Evolutionary conservation across 176 grass and related monocot species (phyloP), one percentile per base, ranked within the genome.

Genomic region (Tuctoria greenei): DNA sequence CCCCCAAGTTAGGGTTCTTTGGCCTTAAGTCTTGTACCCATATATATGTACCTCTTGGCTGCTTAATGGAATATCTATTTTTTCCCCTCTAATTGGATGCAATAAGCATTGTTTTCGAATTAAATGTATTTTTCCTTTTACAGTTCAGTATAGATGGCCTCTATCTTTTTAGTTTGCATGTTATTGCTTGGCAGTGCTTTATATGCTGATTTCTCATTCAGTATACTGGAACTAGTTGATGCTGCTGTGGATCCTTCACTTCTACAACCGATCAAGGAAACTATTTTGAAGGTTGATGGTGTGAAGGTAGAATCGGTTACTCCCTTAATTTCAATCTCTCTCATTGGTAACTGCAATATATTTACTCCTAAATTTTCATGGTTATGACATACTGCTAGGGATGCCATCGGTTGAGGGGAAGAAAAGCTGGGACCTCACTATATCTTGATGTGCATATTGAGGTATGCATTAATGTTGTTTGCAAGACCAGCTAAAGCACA

Each of bases 391-490:
- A 35, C 40, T 85, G 20, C 57, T 79, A 98, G 95, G 95, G 95
- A 10, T 92, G 95, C 82, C 95, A 94, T 79, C 72, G 72, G 14
- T 86, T 98, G 81, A 93, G 91, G 65, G 95, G 95, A 86, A 98
- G 95, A 85, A 98, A 91, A 86, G 91, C 91, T 81, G 95, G 95
- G 36, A 92, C 95, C 38, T 92, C 85, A 35, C 79, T 98, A 71
- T 94, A 98, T 86, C 88, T 97, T 64, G 94, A 97, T 81, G 88
- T 97, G 54, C 94, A 97, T 81, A 93, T 97, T 76, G 94, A 93
- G 91, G 94, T 93, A 93, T 77, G 69, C 61, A 67, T 3, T 24
- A 55, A 23, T 73, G 37, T 73, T 20, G 17, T 67, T 75, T 77
- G 66, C n/a, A 73, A 9, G 7, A 42, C 55, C 35, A 42, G 49